Conservation (phyloP, 768 basidiomycete species). For the Aureoboletus auriporus region DNA sequence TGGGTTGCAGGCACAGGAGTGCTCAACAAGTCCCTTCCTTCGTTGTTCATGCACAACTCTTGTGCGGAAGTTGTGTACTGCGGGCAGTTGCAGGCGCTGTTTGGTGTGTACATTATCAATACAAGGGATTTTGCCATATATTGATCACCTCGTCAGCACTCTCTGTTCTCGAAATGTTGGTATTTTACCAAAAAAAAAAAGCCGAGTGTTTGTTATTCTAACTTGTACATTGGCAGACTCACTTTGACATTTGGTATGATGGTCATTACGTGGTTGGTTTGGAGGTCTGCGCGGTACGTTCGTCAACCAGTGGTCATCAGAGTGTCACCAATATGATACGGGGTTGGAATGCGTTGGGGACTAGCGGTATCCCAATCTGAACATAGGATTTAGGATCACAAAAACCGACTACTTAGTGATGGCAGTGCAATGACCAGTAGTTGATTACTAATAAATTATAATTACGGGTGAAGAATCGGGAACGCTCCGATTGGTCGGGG, state of each 20-base stretch:
- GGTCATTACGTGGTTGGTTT: constrained; percentile 48
- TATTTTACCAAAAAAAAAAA: neutral
- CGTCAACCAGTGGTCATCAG: constrained; percentile 29
- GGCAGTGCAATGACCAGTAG: no score
- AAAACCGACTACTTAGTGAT: neutral
- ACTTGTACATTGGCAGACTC: constrained; percentile 29
- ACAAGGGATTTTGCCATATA: no score
- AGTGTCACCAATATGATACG: constrained; percentile 17
- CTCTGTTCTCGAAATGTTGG: constrained; percentile 52
- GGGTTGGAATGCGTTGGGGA: constrained; percentile 1
- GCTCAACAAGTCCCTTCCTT: constrained; percentile 47
- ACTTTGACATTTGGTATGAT: constrained; percentile 46
- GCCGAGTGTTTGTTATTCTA: constrained; percentile 4
- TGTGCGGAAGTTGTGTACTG: constrained; percentile 50
- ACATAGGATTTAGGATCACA: neutral
- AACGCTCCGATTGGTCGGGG: constrained; percentile 20
- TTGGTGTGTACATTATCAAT: constrained; percentile 34
- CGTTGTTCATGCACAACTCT: constrained; percentile 35
- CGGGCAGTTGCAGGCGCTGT: constrained; percentile 50
- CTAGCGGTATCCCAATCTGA: constrained; percentile 3
- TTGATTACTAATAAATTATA: no score
- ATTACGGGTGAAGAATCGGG: no score
- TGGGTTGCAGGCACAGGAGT: constrained; percentile 57
- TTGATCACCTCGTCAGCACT: constrained; percentile 33
- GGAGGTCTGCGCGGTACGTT: constrained; percentile 44